phyloP scores from a whole-genome alignment of 208 protist genomes.

The Trypanosoma conorhini region DNA sequence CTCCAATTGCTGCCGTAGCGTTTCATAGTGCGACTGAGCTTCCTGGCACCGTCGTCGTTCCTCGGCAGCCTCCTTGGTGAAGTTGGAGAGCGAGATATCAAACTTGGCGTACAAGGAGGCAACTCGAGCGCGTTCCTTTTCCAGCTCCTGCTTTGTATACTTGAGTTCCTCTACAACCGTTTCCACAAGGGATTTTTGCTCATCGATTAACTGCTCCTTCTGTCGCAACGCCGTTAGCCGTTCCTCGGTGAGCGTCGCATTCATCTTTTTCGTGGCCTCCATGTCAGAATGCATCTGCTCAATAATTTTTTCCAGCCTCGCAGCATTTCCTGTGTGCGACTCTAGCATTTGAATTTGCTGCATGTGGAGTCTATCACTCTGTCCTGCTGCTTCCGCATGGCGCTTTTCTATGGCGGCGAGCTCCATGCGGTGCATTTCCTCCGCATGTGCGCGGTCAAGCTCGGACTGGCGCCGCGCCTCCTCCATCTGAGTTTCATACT shows the following conservation, averaged over 20 bases:
- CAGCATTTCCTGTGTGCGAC: slow-evolving; percentile 58
- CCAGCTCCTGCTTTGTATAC: slow-evolving; percentile 52
- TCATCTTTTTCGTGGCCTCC: slow-evolving; percentile 64
- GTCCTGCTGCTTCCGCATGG: slow-evolving; percentile 55
- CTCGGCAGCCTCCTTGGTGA: slow-evolving; percentile 69
- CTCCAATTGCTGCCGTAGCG: slow-evolving; percentile 78
- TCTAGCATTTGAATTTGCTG: slow-evolving; percentile 56
- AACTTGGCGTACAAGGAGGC: slow-evolving; percentile 74
- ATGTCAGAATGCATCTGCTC: slow-evolving; percentile 63
- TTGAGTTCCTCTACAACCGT: slow-evolving; percentile 64
- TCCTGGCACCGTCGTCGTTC: slow-evolving; percentile 69
- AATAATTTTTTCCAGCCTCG: slow-evolving; percentile 64
- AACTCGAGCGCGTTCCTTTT: slow-evolving; percentile 68
- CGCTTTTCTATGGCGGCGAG: slow-evolving; percentile 69
- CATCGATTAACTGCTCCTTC: slow-evolving; percentile 58
- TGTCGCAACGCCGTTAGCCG: slow-evolving; percentile 47
- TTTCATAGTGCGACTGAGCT: slow-evolving; percentile 73
- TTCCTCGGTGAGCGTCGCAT: slow-evolving; percentile 67
- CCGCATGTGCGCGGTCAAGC: slow-evolving; percentile 52
- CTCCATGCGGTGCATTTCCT: slow-evolving; percentile 70
- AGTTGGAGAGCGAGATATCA: slow-evolving; percentile 66
- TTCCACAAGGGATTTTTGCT: slow-evolving; percentile 57
- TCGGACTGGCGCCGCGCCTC: slow-evolving; percentile 74
- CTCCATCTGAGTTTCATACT: slow-evolving; percentile 71
- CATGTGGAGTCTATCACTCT: slow-evolving; percentile 55